Base-by-base conservation (phyloP, 495 filamentous ascomycete species). In the Podospora pseudopauciseta region DNA sequence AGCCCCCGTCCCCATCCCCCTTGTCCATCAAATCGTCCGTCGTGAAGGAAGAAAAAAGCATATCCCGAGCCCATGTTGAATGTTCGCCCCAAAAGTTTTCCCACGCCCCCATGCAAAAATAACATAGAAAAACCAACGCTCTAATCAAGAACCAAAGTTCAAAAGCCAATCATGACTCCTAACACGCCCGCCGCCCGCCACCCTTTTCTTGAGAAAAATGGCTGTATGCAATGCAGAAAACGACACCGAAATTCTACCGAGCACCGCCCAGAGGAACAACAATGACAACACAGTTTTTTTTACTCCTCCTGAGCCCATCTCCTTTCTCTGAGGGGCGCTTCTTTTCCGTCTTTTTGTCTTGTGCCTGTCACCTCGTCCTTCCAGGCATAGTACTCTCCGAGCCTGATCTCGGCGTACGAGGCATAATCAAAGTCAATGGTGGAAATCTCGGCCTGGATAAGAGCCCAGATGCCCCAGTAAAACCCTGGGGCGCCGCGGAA, bases 381-480 rank as follows among this genome's bases (percentile, higher is more conserved):
- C 95, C 95, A 99, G n/a, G 89, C 92, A 85, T 89, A 96, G 79
- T 97, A 99, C 81, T 99, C 95, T 54, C 91, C 91, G 9, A 99
- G 81, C 66, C 96, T 84, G 4, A 90, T 75, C 76, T 97, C 92
- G 26, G 94, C 96, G 79, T 98, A 99, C 27, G 86, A 85, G 49
- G 92, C 92, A 72, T 98, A 99, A 79, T 99, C 93, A 74, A 99
- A 99, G 76, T 98, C 93, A 70, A 99, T 98, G 67, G 94, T 88
- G 4, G 91, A 94, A 70, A 99, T 98, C 19, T 88, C 91, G 2
- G 93, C 92, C 81, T 99, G 96, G 73, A 99, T 97, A 62, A 98
- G 84, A 9, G 93, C 91, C 96, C 96, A 98, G 61, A 97, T 91
- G 26, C 95, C 96, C 92, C 90, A 92, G 74, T 84, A 85, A 67